These are phyloP conservation scores for Pestalotiopsis sp. DNA, from an alignment of 2,329 filamentous ascomycete species.

Conservation along the genomic window DNA sequence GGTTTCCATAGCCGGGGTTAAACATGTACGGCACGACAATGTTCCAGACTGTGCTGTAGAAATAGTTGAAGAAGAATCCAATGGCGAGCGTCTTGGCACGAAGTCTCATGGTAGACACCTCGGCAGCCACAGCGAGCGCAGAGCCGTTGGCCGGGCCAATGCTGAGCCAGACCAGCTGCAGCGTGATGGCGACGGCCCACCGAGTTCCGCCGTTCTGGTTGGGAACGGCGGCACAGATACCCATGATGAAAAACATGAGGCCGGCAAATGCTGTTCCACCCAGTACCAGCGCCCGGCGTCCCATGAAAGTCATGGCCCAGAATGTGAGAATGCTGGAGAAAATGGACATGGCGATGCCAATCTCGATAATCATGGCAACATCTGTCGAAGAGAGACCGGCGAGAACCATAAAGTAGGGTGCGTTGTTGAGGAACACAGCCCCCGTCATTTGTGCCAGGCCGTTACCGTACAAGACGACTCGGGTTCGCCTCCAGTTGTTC, in stretches of 20 bases:
- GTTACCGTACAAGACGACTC: slow-evolving; percentile 5
- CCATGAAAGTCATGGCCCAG: slow-evolving; percentile 1
- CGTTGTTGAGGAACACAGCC: slow-evolving; percentile 7
- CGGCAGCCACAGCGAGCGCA: slow-evolving; percentile 5
- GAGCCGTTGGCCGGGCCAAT: slow-evolving; percentile 7
- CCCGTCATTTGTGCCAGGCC: slow-evolving; percentile 8
- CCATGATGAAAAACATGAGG: slow-evolving; percentile 7
- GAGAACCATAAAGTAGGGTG: slow-evolving; percentile 10
- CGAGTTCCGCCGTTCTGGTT: neutral
- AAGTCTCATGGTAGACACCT: slow-evolving; percentile 8
- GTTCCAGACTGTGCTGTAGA: slow-evolving; percentile 10
- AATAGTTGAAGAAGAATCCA: slow-evolving; percentile 12
- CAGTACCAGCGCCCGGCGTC: slow-evolving; percentile 1
- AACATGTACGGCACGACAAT: slow-evolving; percentile 11
- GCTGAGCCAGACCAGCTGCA: slow-evolving; percentile 10
- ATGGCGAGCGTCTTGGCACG: slow-evolving; percentile 9
- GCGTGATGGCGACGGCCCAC: slow-evolving; percentile 4
- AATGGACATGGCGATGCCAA: slow-evolving; percentile 6
- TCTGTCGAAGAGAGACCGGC: slow-evolving; percentile 4
- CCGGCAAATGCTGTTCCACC: slow-evolving; percentile 5
- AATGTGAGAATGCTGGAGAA: slow-evolving; percentile 6
- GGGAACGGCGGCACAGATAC: neutral
- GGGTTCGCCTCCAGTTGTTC: slow-evolving; percentile 6
- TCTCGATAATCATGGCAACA: slow-evolving; percentile 8
- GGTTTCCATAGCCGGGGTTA: slow-evolving; percentile 7